These are phyloP conservation scores for Aspergillus aculeatus DNA, from an alignment of 2,329 filamentous ascomycete genomes.

Conservation along the genomic window DNA sequence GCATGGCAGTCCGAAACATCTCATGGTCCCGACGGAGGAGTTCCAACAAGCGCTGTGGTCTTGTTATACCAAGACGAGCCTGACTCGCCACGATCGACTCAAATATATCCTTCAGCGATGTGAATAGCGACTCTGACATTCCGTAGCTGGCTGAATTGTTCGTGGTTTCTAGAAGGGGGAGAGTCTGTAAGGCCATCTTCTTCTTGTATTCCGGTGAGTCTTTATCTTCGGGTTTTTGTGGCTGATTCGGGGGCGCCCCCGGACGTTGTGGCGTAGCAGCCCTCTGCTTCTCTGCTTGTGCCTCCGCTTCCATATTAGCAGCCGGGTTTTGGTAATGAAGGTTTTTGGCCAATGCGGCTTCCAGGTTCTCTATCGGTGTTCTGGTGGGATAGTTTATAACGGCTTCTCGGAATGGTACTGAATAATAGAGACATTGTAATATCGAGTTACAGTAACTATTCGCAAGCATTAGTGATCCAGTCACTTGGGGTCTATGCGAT, in stretches of 20 bases:
- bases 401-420: slow-evolving; percentile 86
- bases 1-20: slow-evolving; percentile 95
- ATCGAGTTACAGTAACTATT: slow-evolving; percentile 96
- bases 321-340: slow-evolving; percentile 61
- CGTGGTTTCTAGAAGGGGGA: slow-evolving; percentile 82
- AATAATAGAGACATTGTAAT: slow-evolving; percentile 95
- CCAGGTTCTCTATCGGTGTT: slow-evolving; percentile 67
- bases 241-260: slow-evolving; percentile 56
- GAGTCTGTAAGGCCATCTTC: slow-evolving; percentile 84
- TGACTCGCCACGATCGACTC: slow-evolving; percentile 79
- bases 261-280: slow-evolving; percentile 34
- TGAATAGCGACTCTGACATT: slow-evolving; percentile 94
- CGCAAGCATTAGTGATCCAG: slow-evolving; percentile 6
- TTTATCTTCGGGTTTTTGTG: slow-evolving; percentile 80
- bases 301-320: slow-evolving; percentile 54
- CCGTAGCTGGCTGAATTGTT: slow-evolving; percentile 79
- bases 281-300: slow-evolving; percentile 49
- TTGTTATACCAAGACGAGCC: slow-evolving; percentile 83
- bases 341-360: slow-evolving; percentile 50
- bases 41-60: slow-evolving; percentile 88
- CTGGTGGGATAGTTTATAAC: slow-evolving; percentile 85
- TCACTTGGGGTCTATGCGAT: background rate
- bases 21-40: slow-evolving; percentile 93
- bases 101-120: slow-evolving; percentile 93
- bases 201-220: slow-evolving; percentile 98